These are phyloP conservation scores for Filobasidium uniguttulatum DNA, from an alignment of 1,284 basidiomycete species.

Conservation along the genomic window DNA sequence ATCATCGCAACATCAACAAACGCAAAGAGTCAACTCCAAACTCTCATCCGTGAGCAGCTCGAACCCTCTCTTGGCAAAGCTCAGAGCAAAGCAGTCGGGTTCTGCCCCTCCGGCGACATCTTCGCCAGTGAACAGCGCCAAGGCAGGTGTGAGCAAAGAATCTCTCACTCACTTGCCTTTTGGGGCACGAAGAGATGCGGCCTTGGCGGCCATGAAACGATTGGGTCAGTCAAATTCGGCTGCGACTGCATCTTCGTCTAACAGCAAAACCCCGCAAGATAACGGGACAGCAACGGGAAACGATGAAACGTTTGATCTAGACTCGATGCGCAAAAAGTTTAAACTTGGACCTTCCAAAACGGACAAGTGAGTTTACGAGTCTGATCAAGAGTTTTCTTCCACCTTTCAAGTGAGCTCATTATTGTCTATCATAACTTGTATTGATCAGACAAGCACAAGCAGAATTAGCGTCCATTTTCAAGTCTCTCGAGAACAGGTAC, in stretches of 20 bases:
- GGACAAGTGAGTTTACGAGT: conserved; percentile 7
- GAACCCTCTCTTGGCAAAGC: not conserved
- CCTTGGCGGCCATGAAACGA: conserved; percentile 13
- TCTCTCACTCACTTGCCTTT: conserved; percentile 4
- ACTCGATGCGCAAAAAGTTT: not conserved
- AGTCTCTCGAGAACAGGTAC: conserved; percentile 32
- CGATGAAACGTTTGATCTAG: not conserved
- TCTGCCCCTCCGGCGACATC: not conserved
- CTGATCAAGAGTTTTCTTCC: conserved; percentile 9
- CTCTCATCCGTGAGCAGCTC: not conserved
- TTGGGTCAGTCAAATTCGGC: not conserved
- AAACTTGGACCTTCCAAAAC: not conserved
- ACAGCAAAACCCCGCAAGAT: not conserved
- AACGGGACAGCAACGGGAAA: not conserved
- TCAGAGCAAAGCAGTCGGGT: not conserved
- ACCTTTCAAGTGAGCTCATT: too few relatives aligned
- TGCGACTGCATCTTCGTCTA: not conserved
- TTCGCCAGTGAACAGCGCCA: not conserved
- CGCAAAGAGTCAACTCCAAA: not conserved
- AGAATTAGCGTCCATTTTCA: conserved; percentile 27
- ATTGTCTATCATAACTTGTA: not conserved
- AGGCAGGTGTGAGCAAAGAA: conserved; percentile 1
- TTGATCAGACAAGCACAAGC: conserved; percentile 25
- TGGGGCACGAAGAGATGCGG: conserved; percentile 12
- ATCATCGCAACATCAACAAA: not conserved